These are phyloP conservation scores for Penicillium coprophilum DNA, from an alignment of 495 filamentous ascomycete species.

Conservation along the genomic window DNA sequence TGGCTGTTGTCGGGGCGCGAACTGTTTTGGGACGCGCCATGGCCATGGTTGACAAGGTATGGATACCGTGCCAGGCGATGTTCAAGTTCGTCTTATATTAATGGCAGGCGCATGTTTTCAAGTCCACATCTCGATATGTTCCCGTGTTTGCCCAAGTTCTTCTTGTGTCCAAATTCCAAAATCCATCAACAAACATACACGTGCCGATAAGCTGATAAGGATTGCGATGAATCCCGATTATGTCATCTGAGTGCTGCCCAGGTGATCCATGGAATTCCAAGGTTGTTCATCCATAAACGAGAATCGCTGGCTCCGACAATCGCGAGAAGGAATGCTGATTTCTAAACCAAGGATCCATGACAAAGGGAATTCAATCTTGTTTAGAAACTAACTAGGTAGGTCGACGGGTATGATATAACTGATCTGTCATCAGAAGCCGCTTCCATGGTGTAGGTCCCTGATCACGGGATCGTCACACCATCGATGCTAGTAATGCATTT, in stretches of 20 bases:
- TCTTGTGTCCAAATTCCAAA: conserved; percentile 2
- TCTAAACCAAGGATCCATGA: too few species aligned
- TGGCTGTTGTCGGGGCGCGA: conserved; percentile 49
- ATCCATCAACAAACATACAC: conserved; percentile 11
- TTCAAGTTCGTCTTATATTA: neutral
- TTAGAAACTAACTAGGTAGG: too few species aligned
- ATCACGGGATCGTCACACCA: too few species aligned
- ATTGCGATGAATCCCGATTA: neutral
- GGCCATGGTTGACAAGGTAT: neutral
- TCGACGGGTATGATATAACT: too few species aligned
- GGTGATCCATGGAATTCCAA: neutral
- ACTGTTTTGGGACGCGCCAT: conserved; percentile 47
- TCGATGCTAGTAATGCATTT: too few species aligned
- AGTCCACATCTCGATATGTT: neutral
- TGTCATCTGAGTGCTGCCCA: neutral
- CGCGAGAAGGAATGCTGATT: too few species aligned
- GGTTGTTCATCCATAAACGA: too few species aligned
- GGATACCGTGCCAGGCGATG: too few species aligned
- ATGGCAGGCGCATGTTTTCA: neutral
- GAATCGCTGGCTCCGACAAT: too few species aligned
- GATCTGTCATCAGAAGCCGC: too few species aligned
- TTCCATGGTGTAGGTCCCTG: too few species aligned
- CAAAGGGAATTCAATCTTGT: too few species aligned
- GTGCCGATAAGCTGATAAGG: conserved; percentile 10
- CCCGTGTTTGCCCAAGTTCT: neutral